A percentile compares a stretch with the other conserved stretches of the same genome.
These are phyloP conservation scores for Cardamine occulta DNA, from an alignment of 345 rosid species.

Conservation along the genomic window DNA sequence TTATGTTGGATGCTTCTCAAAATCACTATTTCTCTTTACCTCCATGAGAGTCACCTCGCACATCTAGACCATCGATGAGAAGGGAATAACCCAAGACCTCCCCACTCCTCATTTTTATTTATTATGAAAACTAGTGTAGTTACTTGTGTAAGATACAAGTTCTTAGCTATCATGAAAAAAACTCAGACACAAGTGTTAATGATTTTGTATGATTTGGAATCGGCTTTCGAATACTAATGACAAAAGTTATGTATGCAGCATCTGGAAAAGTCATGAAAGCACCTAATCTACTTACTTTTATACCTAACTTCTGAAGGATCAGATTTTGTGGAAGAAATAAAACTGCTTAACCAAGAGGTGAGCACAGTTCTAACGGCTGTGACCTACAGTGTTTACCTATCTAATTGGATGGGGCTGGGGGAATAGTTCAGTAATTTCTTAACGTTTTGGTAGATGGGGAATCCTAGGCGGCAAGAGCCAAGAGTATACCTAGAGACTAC, in stretches of 20 bases:
- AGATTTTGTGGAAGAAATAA: conserved; percentile 64
- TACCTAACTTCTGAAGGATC: conserved; percentile 53
- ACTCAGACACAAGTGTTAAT: conserved; percentile 26
- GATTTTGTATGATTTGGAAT: conserved; percentile 63
- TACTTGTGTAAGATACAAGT: not conserved
- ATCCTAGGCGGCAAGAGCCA: conserved; percentile 64
- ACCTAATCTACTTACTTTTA: not conserved
- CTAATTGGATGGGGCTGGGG: conserved; percentile 3
- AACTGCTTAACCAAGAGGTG: conserved; percentile 64
- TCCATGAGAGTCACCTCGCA: conserved; percentile 42
- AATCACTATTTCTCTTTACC: conserved; percentile 7
- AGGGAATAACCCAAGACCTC: conserved; percentile 34
- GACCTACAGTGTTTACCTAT: conserved; percentile 17
- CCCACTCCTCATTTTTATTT: conserved; percentile 9
- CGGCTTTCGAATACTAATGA: conserved; percentile 56
- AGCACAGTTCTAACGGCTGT: not conserved
- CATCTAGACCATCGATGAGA: conserved; percentile 47
- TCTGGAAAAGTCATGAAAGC: not conserved
- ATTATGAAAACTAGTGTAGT: not conserved
- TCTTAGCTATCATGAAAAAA: not conserved
- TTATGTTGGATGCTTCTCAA: conserved; percentile 7
- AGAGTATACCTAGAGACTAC: conserved; percentile 56
- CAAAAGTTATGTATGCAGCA: conserved; percentile 43
- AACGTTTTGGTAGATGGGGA: conserved; percentile 53
- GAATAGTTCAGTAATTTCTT: conserved; percentile 28